phyloP scores from a whole-genome alignment of 164 flowering plant species.

The Stephania japonica region DNA sequence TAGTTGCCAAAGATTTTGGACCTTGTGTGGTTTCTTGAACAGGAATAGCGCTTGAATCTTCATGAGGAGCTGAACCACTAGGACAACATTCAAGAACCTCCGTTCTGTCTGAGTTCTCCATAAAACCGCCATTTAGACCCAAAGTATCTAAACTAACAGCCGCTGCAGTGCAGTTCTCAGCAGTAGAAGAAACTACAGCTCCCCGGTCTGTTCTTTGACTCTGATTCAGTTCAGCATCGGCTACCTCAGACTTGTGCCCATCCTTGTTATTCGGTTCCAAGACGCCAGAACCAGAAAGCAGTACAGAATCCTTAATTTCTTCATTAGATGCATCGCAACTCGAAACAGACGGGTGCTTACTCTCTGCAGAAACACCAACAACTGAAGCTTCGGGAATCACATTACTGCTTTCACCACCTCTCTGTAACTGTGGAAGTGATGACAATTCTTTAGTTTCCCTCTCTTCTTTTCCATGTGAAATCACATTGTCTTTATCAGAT shows the following conservation, averaged over 20 bases:
- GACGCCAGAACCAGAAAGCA: slow-evolving; percentile 16
- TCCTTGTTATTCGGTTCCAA: slow-evolving; percentile 15
- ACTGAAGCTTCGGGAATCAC: background rate
- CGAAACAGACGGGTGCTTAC: slow-evolving; percentile 12
- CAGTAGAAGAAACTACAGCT: slow-evolving; percentile 9
- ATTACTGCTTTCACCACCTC: slow-evolving; percentile 5
- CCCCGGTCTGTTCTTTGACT: slow-evolving; percentile 19
- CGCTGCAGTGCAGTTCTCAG: slow-evolving; percentile 18
- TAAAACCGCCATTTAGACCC: slow-evolving; percentile 21
- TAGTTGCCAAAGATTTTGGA: slow-evolving; percentile 17
- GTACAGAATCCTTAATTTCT: slow-evolving; percentile 10
- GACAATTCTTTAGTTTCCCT: slow-evolving; percentile 21
- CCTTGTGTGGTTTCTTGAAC: slow-evolving; percentile 19
- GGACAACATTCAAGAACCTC: slow-evolving; percentile 19
- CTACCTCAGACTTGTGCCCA: slow-evolving; percentile 26
- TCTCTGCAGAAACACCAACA: slow-evolving; percentile 10
- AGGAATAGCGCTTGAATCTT: slow-evolving; percentile 14
- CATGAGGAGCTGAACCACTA: slow-evolving; percentile 18
- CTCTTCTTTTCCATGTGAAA: slow-evolving; percentile 11
- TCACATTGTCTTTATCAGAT: slow-evolving; percentile 8
- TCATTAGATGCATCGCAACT: slow-evolving; percentile 7
- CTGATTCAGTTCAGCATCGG: slow-evolving; percentile 17
- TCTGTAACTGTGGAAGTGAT: slow-evolving; percentile 14
- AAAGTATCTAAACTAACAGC: slow-evolving; percentile 14
- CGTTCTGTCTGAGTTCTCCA: slow-evolving; percentile 25